These are phyloP conservation scores for Linum trigynum DNA, from an alignment of 345 rosid species.

Conservation along the genomic window DNA sequence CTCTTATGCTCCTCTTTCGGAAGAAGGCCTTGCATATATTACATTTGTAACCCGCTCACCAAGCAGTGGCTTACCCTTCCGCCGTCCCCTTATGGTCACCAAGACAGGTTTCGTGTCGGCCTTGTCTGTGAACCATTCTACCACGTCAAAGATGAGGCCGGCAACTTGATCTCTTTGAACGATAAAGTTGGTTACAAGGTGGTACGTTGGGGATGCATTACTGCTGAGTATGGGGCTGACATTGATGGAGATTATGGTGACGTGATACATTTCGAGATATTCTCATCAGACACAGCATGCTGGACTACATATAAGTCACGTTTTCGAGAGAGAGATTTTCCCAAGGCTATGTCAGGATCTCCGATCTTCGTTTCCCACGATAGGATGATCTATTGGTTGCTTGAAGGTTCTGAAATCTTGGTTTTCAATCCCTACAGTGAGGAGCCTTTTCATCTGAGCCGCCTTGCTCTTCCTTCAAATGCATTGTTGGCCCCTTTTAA, in stretches of 20 bases:
- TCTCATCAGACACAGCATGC: background rate
- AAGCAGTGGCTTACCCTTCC: too few relatives aligned
- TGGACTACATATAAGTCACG: background rate
- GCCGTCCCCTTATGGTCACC: too few relatives aligned
- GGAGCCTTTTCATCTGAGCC: background rate
- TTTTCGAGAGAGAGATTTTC: too few relatives aligned
- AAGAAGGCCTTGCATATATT: too few relatives aligned
- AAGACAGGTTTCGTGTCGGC: too few relatives aligned
- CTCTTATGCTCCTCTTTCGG: too few relatives aligned
- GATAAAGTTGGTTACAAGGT: background rate
- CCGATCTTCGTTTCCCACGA: background rate
- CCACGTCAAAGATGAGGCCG: background rate
- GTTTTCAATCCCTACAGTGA: background rate
- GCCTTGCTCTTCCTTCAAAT: background rate
- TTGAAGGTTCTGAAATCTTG: background rate
- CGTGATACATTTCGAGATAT: background rate
- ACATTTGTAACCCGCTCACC: too few relatives aligned
- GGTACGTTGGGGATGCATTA: background rate
- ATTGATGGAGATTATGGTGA: background rate
- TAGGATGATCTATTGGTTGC: background rate
- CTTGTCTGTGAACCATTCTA: background rate
- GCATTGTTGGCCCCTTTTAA: too few relatives aligned
- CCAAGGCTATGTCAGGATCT: background rate
- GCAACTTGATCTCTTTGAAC: too few relatives aligned
- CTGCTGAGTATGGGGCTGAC: background rate